Evolutionary conservation across 163 green algal species (phyloP), one percentile per base, ranked within the genome.

Genomic region (Chloromonas sp.): DNA sequence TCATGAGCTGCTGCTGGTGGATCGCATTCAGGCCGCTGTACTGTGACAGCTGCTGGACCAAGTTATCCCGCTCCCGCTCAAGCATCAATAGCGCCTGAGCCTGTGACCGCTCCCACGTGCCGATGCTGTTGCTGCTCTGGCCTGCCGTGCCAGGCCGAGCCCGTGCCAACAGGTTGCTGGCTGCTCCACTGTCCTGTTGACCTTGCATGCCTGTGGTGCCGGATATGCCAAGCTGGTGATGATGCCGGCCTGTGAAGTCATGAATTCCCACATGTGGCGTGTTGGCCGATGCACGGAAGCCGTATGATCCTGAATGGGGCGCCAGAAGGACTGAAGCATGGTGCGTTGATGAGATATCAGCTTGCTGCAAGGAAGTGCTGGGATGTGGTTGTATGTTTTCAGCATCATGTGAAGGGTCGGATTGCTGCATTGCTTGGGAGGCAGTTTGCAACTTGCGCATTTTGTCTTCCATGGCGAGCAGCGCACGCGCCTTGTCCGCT

Each of bases 41-140:
- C 15, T 85, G 71, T 74, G 88, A 81, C 71, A 91, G 66, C 85
- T 90, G 86, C 0, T 81, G 79, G 0, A 77, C 61, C 58, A 91
- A 78, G 5, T 74, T 82, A 76, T 87, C 82, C 13, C 82, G 84
- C 78, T 89, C 74, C 60, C 85, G 86, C 70, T 89, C 83, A 61
- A 89, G 81, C n/a, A 84, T 83, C 81, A 89, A 61, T 8, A 89
- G 82, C n/a, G 84, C 60, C 80, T 5, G 14, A 60, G 14, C 80
- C 80, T 83, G 0, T 36, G 3, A 14, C 1, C 58, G 78, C 78
- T 82, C 58, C 78, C 57, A 82, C 36, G 36, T n/a, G n/a, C 57
- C 62, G 78, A 14, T 36, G 85, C 81, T 62, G 15, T 71, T 8
- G 66, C 66, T 15, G 66, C 66, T 8, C 66, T 74, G 66, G 5